phyloP scores from a whole-genome alignment of 495 filamentous ascomycete species.

The Penicillium samsonianum region DNA sequence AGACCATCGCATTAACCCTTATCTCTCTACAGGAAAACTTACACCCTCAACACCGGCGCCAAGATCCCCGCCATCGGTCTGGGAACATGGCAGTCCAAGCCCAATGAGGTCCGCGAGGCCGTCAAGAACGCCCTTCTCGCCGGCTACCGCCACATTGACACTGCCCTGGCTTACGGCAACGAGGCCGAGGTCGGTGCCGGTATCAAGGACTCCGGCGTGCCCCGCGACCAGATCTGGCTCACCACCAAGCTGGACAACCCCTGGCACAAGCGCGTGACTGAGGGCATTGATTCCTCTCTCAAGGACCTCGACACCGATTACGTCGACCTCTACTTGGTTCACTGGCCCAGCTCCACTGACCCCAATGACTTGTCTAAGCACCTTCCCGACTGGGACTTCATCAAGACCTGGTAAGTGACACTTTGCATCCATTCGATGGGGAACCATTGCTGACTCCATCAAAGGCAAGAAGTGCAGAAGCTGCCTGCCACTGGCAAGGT shows the following conservation, averaged over 20 bases:
- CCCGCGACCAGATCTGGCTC: constrained; percentile 79
- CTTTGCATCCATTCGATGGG: not conserved
- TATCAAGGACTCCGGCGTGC: constrained; percentile 76
- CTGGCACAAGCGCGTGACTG: constrained; percentile 70
- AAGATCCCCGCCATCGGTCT: constrained; percentile 81
- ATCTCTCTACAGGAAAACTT: constrained; percentile 52
- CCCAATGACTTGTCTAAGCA: constrained; percentile 58
- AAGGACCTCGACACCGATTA: constrained; percentile 72
- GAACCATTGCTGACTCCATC: not conserved
- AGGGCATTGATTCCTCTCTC: constrained; percentile 69
- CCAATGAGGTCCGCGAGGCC: constrained; percentile 65
- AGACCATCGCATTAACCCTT: constrained; percentile 8
- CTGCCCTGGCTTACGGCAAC: constrained; percentile 82
- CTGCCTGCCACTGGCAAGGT: constrained; percentile 77
- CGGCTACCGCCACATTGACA: constrained; percentile 74
- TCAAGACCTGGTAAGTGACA: constrained; percentile 67
- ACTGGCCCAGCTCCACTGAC: constrained; percentile 75
- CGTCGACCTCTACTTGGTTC: constrained; percentile 73
- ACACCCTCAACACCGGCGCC: constrained; percentile 76
- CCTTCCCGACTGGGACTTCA: constrained; percentile 72
- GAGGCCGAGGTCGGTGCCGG: constrained; percentile 80
- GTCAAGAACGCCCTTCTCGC: constrained; percentile 73
- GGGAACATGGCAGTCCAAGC: constrained; percentile 77
- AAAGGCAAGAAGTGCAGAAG: constrained; percentile 75
- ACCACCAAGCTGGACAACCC: constrained; percentile 88